Percentiles rank a stretch among this genome's conserved stretches.
Evolutionary conservation across 2,329 filamentous ascomycete genomes (phyloP).

Genomic region (Fusarium newnesense): DNA sequence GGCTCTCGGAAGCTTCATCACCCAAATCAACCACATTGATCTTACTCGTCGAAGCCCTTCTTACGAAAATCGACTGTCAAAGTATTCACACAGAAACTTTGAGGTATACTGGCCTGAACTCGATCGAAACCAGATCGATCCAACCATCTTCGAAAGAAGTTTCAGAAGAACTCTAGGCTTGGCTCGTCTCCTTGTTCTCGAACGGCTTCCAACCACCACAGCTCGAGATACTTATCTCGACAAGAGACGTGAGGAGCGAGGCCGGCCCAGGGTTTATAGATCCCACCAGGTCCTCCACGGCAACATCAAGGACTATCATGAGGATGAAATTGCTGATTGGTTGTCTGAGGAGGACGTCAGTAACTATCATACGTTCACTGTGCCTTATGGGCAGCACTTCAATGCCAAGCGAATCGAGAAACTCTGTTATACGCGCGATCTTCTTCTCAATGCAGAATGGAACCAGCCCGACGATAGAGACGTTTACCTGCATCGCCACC

Average conservation of each 20-base stretch:
- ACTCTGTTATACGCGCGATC: constrained; percentile 81
- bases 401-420: constrained; percentile 81
- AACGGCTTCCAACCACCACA: constrained; percentile 75
- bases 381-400: constrained; percentile 72
- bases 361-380: constrained; percentile 81
- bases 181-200: constrained; percentile 81
- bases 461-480: constrained; percentile 80
- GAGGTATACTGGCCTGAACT: constrained; percentile 83
- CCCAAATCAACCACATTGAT: constrained; percentile 84
- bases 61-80: constrained; percentile 87
- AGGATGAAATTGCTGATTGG: constrained; percentile 89
- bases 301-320: constrained; percentile 80
- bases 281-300: constrained; percentile 56
- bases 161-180: constrained; percentile 81
- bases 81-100: constrained; percentile 86
- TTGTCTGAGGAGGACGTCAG: constrained; percentile 79
- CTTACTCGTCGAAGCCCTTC: constrained; percentile 83
- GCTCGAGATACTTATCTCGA: constrained; percentile 77
- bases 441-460: constrained; percentile 88
- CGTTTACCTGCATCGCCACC: constrained; percentile 83
- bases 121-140: constrained; percentile 80
- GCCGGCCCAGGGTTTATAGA: constrained; percentile 67
- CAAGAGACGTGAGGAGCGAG: constrained; percentile 76
- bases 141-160: constrained; percentile 86
- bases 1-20: constrained; percentile 81